Percentiles rank a stretch among this genome's conserved stretches.
Evolutionary conservation across 1,284 basidiomycete genomes (phyloP).

Genomic region (Nidula niveotomentosa): DNA sequence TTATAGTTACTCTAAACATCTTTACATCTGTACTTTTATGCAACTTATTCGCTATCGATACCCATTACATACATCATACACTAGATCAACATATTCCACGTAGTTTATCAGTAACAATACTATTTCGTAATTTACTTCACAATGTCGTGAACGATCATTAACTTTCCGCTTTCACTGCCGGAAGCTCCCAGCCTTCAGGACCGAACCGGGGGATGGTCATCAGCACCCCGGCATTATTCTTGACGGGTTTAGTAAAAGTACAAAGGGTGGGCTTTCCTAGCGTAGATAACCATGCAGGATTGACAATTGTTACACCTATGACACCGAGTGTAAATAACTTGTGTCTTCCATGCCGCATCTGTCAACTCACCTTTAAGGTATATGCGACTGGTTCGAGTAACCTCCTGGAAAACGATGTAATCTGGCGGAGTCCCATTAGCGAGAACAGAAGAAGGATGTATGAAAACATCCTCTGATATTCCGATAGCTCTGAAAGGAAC

Average conservation of each 20-base stretch:
- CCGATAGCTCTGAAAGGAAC: constrained; percentile 87
- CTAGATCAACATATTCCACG: too few species aligned
- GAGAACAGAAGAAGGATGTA: constrained; percentile 89
- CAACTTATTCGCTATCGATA: too few species aligned
- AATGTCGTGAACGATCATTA: not conserved
- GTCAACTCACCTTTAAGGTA: constrained; percentile 75
- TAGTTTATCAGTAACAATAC: too few species aligned
- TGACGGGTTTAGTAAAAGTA: constrained; percentile 85
- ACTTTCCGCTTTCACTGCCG: constrained; percentile 59
- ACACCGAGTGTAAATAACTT: constrained; percentile 1
- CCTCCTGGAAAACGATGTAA: constrained; percentile 85
- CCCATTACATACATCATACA: too few species aligned
- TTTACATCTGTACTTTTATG: too few species aligned
- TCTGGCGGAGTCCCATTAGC: constrained; percentile 78
- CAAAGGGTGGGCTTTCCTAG: constrained; percentile 82
- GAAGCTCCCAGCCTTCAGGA: constrained; percentile 82
- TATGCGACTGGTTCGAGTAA: constrained; percentile 71
- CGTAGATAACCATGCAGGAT: constrained; percentile 86
- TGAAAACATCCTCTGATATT: constrained; percentile 85
- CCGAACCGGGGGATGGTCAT: constrained; percentile 85
- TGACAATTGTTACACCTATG: constrained; percentile 80
- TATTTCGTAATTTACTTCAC: too few species aligned
- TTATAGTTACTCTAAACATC: constrained; percentile 1
- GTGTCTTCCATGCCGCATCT: not conserved
- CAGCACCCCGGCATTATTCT: constrained; percentile 60